Percentiles rank a stretch among this genome's conserved stretches.
These are phyloP conservation scores for Cryptococcus neoformans DNA, from an alignment of 1,284 basidiomycete genomes.

Conservation along the genomic window DNA sequence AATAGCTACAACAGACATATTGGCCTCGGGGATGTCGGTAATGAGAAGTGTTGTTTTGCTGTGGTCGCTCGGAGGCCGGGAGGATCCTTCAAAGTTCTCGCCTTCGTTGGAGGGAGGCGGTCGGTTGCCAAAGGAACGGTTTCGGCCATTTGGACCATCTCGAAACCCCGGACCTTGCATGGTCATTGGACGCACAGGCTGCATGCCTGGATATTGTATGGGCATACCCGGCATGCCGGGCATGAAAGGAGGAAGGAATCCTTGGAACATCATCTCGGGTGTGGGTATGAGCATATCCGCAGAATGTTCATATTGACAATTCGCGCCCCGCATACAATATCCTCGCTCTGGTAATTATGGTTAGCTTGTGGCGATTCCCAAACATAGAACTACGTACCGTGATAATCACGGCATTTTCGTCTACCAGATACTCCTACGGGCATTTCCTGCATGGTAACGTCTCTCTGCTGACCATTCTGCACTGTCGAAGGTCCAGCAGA, in stretches of 20 bases:
- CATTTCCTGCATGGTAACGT: neutral
- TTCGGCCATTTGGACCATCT: constrained; percentile 1
- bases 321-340: constrained; percentile 83
- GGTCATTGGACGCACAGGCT: constrained; percentile 55
- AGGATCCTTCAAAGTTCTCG: constrained; percentile 26
- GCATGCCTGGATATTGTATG: neutral
- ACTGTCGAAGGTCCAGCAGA: constrained; percentile 25
- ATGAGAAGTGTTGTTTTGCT: constrained; percentile 85
- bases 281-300: constrained; percentile 52
- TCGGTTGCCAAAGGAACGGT: no score
- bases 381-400: constrained; percentile 60
- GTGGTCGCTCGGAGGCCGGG: constrained; percentile 50
- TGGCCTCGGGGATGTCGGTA: constrained; percentile 86
- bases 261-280: constrained; percentile 51
- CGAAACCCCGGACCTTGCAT: constrained; percentile 34
- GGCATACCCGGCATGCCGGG: constrained; percentile 10
- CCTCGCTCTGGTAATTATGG: constrained; percentile 63
- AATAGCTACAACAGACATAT: constrained; percentile 71
- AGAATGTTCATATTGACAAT: constrained; percentile 88
- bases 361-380: constrained; percentile 2
- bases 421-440: constrained; percentile 8
- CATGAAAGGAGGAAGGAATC: constrained; percentile 37
- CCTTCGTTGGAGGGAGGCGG: neutral
- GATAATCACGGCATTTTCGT: constrained; percentile 71
- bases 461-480: constrained; percentile 2